phyloP scores from a whole-genome alignment of 176 grass and related monocot species.

The Eleusine indica region DNA sequence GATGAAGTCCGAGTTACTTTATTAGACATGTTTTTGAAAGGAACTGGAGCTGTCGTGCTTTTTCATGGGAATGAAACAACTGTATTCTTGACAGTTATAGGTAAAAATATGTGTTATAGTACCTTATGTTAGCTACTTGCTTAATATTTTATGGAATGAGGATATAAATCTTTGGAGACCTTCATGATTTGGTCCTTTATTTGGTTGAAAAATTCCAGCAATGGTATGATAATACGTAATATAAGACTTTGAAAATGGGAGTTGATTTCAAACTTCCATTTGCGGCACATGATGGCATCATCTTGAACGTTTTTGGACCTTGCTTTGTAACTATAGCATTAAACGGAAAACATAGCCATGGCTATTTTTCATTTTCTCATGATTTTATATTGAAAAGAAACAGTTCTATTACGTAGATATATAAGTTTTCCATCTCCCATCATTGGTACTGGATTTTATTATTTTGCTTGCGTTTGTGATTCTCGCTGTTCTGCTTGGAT shows the following conservation, averaged over 20 bases:
- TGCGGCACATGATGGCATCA: neutral
- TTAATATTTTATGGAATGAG: neutral
- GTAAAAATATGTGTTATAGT: neutral
- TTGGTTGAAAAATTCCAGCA: neutral
- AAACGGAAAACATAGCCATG: neutral
- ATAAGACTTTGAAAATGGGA: neutral
- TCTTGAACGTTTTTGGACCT: slow-evolving; percentile 12
- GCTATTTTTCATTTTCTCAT: neutral
- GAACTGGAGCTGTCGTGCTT: neutral
- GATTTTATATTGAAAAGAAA: neutral
- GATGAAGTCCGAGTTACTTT: slow-evolving; percentile 1
- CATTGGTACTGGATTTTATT: slow-evolving; percentile 4
- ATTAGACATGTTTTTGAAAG: slow-evolving; percentile 2
- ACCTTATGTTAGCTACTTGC: slow-evolving; percentile 5
- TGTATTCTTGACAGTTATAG: neutral
- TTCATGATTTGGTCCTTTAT: slow-evolving; percentile 14
- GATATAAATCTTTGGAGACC: neutral
- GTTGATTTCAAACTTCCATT: neutral
- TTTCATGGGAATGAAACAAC: neutral
- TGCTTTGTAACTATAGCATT: neutral
- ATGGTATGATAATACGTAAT: neutral
- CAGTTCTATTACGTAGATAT: slow-evolving; percentile 3
- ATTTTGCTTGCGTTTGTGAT: neutral
- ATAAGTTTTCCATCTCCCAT: slow-evolving; percentile 25
- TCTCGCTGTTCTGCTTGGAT: neutral